Base-by-base conservation (phyloP, 352 stramenopile species). In the Globisporangium ultimum region DNA sequence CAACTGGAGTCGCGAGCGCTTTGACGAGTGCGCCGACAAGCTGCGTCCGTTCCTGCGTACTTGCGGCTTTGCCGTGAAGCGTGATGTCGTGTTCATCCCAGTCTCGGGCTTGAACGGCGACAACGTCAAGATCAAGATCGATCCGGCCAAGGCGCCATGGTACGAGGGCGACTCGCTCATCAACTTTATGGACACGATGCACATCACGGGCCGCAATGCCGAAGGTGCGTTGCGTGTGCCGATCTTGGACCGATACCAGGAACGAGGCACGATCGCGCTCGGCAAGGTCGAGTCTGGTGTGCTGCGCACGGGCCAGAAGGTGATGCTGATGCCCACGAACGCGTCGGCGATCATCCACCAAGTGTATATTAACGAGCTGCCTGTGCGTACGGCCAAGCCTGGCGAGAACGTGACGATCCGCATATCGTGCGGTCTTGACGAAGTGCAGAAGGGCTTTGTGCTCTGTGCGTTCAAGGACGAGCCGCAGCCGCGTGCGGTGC, bases 331-430 rank as follows among this genome's bases (percentile, higher is more conserved):
- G 95, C 97, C 97, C 0, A 98, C 92, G 45, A 83, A 82, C 43
- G 70, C 74, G 10, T 66, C 67, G 17, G 72, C 74, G 24, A 62
- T 88, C 28, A 75, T 91, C 22, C 85, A 84, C 59, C 84, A 93
- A 66, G 78, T 93, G 63, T 91, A 89, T 61, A 95, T 97, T 54
- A 98, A 98, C 65, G 93, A 98, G 48, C 83, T 89, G 67, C 92
- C 95, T 1, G 93, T 99, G 38, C 72, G 85, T 17, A 96, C 78
- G 52, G 97, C 97, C 41, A 97, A 98, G 76, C 93, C 96, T 20
- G 97, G 97, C 21, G 97, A 99, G 66, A 99, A 99, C 82, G 93
- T 99, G 46, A 87, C 93, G 18, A 84, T 99, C 21, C 98, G 98
- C 61, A 63, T 99, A 6, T 93, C 80, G 49, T 92, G 94, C 48